Evolutionary conservation across 2,329 filamentous ascomycete genomes (phyloP).

Genomic region (Botryotinia calthae): DNA sequence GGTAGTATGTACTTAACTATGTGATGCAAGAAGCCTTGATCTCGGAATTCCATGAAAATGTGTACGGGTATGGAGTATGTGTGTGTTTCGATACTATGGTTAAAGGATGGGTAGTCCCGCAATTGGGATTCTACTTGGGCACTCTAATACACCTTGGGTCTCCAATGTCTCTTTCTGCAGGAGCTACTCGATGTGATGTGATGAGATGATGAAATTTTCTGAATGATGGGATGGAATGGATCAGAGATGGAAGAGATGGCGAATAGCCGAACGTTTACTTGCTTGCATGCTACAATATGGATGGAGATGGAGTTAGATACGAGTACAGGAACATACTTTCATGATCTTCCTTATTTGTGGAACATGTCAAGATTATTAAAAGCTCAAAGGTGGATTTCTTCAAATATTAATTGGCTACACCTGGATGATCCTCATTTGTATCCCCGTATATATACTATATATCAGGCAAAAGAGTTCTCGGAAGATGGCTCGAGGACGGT

Average conservation of each 20-base stretch:
- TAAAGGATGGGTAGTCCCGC: conserved; percentile 2
- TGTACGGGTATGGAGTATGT: not conserved
- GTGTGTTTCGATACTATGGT: not conserved
- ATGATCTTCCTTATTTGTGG: conserved; percentile 9
- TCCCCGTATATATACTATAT: conserved; percentile 1
- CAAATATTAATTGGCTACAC: conserved; percentile 1
- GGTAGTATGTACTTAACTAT: not conserved
- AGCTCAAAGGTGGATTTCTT: not conserved
- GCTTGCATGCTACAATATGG: not conserved
- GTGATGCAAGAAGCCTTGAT: not conserved
- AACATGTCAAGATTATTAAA: conserved; percentile 3
- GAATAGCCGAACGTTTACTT: conserved; percentile 4
- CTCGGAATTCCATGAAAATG: not conserved
- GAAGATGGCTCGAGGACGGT: not conserved
- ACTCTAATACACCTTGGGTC: not conserved
- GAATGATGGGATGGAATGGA: not conserved
- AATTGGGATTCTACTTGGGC: not conserved
- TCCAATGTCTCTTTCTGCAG: not conserved
- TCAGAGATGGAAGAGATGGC: not conserved
- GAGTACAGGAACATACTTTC: not conserved
- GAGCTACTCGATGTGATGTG: not conserved
- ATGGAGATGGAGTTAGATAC: not conserved
- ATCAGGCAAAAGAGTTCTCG: not conserved
- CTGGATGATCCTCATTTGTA: conserved; percentile 14
- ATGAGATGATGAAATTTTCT: not conserved